phyloP scores from a whole-genome alignment of 495 filamentous ascomycete species.

The Neurospora cerealis region DNA sequence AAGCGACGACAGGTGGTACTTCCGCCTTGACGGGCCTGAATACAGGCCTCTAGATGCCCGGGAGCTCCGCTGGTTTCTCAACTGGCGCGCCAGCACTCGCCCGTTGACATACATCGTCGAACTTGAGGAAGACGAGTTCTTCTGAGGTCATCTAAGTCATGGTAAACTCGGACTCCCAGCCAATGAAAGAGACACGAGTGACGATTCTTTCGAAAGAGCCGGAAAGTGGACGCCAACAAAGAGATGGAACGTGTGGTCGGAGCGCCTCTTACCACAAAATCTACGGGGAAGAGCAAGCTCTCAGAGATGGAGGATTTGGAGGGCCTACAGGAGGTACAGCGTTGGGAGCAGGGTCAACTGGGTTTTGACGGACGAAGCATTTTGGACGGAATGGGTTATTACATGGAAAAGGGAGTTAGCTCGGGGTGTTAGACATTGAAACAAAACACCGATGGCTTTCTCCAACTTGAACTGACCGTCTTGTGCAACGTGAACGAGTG shows the following conservation, averaged over 20 bases:
- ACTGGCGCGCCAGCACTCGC: background rate
- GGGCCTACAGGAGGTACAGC: no score
- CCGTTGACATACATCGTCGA: background rate
- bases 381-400: background rate
- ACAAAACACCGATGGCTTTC: background rate
- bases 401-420: background rate
- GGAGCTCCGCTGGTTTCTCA: background rate
- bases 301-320: no score
- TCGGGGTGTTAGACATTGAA: background rate
- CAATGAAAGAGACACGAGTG: no score
- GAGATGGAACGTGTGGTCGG: no score
- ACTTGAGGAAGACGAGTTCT: background rate
- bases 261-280: no score
- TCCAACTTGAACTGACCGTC: background rate
- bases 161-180: no score
- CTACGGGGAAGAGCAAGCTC: no score
- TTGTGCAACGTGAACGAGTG: background rate
- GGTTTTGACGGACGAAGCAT: background rate
- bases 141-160: background rate
- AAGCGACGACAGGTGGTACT: background rate
- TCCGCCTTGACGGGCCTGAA: background rate
- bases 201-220: no score
- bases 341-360: no score
- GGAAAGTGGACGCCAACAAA: no score
- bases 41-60: background rate